These are phyloP conservation scores for Centella asiatica DNA, from an alignment of 129 eudicot genomes.

Conservation along the genomic window DNA sequence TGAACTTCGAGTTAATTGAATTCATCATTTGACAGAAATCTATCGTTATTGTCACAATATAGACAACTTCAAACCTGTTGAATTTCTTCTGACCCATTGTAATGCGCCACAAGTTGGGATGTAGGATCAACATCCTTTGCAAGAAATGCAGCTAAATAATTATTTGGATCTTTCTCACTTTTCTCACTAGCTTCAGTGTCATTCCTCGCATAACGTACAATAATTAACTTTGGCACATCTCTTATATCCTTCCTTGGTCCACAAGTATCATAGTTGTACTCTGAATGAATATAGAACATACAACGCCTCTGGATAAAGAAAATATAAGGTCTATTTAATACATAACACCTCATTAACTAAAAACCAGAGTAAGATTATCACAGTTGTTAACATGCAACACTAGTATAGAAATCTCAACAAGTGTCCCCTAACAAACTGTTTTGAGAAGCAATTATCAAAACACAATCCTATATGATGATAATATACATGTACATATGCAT, in stretches of 20 bases:
- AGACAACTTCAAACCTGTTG: conserved; percentile 51
- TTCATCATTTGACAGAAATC: neutral
- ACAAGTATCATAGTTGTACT: conserved; percentile 67
- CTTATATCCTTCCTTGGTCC: conserved; percentile 69
- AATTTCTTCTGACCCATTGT: conserved; percentile 67
- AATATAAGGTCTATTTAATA: neutral
- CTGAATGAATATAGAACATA: conserved; percentile 64
- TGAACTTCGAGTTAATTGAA: neutral
- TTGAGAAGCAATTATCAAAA: too few relatives aligned
- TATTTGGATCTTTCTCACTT: conserved; percentile 29
- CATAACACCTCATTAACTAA: neutral
- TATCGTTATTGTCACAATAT: neutral
- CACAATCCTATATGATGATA: too few relatives aligned
- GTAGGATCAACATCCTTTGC: conserved; percentile 63
- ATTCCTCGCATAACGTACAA: conserved; percentile 71
- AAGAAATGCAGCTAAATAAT: conserved; percentile 38
- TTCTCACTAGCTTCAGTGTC: conserved; percentile 29
- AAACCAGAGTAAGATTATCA: neutral
- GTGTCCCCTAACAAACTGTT: too few relatives aligned
- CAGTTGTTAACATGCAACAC: neutral
- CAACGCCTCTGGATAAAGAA: conserved; percentile 54
- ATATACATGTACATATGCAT: too few relatives aligned
- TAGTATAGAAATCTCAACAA: neutral
- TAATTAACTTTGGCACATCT: conserved; percentile 57
- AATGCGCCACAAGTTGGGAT: conserved; percentile 78